phyloP scores from a whole-genome alignment of 495 filamentous ascomycete genomes.

The Penicillium arizonense region DNA sequence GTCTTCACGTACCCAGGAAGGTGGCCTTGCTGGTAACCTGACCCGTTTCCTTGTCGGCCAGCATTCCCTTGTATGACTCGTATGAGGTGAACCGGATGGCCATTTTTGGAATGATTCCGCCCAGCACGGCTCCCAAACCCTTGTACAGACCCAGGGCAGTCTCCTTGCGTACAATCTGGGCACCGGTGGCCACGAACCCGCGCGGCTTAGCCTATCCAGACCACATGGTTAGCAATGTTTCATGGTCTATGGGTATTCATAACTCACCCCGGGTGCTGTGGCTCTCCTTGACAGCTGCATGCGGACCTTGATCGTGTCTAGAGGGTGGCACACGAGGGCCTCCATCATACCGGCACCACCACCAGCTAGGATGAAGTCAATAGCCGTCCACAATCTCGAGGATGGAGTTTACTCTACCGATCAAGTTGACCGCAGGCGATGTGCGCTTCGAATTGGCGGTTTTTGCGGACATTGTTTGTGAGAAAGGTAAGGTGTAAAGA shows the following conservation, averaged over 20 bases:
- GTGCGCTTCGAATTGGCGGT: conserved; percentile 69
- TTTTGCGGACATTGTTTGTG: conserved; percentile 61
- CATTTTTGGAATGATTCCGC: conserved; percentile 99
- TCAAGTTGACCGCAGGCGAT: conserved; percentile 87
- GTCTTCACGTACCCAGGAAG: conserved; percentile 65
- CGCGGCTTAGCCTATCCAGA: conserved; percentile 63
- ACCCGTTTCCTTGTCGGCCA: conserved; percentile 70
- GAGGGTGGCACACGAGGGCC: conserved; percentile 92
- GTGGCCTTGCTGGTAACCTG: conserved; percentile 69
- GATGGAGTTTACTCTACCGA: conserved; percentile 57
- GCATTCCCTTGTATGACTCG: conserved; percentile 85
- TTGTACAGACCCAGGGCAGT: conserved; percentile 94
- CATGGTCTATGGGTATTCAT: neutral
- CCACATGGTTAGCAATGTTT: conserved; percentile 19
- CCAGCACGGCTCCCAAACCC: conserved; percentile 91
- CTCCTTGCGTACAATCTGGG: conserved; percentile 84
- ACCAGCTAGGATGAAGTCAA: conserved; percentile 64
- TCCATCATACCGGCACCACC: conserved; percentile 99
- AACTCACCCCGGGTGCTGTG: conserved; percentile 71
- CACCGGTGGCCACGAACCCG: conserved; percentile 84
- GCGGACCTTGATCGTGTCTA: conserved; percentile 99
- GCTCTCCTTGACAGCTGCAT: conserved; percentile 96
- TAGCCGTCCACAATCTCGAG: neutral
- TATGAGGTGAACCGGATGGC: conserved; percentile 98
- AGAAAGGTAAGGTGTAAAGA: conserved; percentile 10